Evolutionary conservation across 179 eudicot species (phyloP).

Genomic region (Beta corolliflora): DNA sequence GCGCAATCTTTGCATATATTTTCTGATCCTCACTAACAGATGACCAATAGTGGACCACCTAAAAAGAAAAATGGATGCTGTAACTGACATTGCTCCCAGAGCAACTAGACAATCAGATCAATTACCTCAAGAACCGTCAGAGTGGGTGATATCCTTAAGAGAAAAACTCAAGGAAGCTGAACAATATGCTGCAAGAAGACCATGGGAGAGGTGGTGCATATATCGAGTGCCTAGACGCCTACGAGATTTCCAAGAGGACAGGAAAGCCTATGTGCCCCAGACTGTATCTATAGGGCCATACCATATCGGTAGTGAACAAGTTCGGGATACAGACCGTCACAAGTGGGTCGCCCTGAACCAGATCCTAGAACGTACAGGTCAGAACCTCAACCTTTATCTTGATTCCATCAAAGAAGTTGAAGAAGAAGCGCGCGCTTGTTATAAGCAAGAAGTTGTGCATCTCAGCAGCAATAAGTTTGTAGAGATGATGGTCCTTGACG

Average conservation of each 20-base stretch:
- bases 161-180: conserved; percentile 22
- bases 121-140: conserved; percentile 1
- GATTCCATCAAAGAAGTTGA: conserved; percentile 21
- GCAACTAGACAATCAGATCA: background rate
- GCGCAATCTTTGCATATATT: too few relatives aligned
- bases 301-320: conserved; percentile 11
- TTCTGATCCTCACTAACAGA: too few relatives aligned
- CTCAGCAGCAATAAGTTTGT: conserved; percentile 27
- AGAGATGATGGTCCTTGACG: conserved; percentile 36
- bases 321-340: conserved; percentile 18
- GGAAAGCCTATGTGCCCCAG: conserved; percentile 25
- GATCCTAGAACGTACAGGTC: conserved; percentile 19
- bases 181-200: conserved; percentile 4
- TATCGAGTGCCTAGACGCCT: conserved; percentile 29
- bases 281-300: conserved; percentile 32
- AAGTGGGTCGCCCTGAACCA: conserved; percentile 26
- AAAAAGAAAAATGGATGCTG: too few relatives aligned
- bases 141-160: conserved; percentile 24
- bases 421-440: conserved; percentile 21
- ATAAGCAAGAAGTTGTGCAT: conserved; percentile 6
- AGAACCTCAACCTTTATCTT: conserved; percentile 21
- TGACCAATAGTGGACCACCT: too few relatives aligned
- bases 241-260: conserved; percentile 10
- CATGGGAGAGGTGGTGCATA: conserved; percentile 27
- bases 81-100: background rate